Base-by-base conservation (phyloP, 192 early-diverging fungal genomes). In the Polychytrium aggregatum region DNA sequence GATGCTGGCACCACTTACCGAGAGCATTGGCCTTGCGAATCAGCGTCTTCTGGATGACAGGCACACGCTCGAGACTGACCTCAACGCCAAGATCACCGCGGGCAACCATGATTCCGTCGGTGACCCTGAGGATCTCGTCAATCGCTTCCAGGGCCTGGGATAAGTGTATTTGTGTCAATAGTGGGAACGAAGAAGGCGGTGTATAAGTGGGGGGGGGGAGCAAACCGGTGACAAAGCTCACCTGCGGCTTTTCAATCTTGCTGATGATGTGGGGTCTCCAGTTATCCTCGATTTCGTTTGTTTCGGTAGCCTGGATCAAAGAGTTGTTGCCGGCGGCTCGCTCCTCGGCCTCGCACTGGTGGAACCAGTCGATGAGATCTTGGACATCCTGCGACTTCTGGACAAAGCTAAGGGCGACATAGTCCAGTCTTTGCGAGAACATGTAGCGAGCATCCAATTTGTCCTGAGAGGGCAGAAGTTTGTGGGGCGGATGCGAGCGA, bases 61-160 rank as follows among this genome's bases (percentile, higher is more conserved):
- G 70, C 21, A 71, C 92, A 58, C 86, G 79, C 50, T 90, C 86
- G 21, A 88, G 78, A 20, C 91, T 92, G 44, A 96, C 91, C 69
- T 98, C 95, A 28, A 96, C 92, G 48, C 95, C 95, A 43, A 98
- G 68, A 65, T 97, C 94, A 62, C 95, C 95, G 66, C 95, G 88
- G 35, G 95, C 95, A 64, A 97, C 85, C 95, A 98, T 98, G 48
- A 98, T 82, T 48, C 92, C 95, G 68, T 98, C 95, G 17, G 90
- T 84, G 41, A 83, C 92, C 26, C 55, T 66, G 37, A 98, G 70
- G 55, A 98, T 98, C 53, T 92, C 92, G 68, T 97, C 95, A 86
- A 98, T 95, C 76, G 96, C 95, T 66, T 85, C 77, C 27, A 98
- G 82, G 51, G 91, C n/a, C n/a, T n/a, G n/a, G n/a, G n/a, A n/a